These are phyloP conservation scores for Vitis hybrid DNA, from an alignment of 177 flowering plant genomes.

Conservation along the genomic window DNA sequence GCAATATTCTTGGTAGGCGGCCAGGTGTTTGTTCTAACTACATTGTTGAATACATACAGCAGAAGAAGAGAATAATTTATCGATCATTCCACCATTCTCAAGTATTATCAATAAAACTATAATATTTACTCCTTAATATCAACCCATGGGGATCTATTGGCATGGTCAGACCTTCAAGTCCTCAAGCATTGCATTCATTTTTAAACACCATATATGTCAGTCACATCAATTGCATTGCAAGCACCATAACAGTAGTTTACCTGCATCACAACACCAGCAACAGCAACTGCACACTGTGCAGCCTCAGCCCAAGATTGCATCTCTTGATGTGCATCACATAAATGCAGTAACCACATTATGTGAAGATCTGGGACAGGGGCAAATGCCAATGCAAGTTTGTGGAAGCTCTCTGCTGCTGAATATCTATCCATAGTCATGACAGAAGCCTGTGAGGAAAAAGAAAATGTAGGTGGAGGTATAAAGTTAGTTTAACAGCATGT, in stretches of 20 bases:
- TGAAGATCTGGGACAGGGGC: slow-evolving; percentile 99
- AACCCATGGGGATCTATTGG: too few species aligned
- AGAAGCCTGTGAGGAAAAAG: slow-evolving; percentile 51
- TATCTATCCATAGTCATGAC: slow-evolving; percentile 85
- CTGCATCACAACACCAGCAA: slow-evolving; percentile 99
- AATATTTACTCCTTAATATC: too few species aligned
- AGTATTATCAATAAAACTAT: too few species aligned
- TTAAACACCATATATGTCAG: too few species aligned
- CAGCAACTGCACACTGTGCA: slow-evolving; percentile 98
- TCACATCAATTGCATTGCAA: neutral
- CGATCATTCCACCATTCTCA: too few species aligned
- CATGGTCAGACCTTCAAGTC: too few species aligned
- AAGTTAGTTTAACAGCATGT: neutral
- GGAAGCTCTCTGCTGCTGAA: slow-evolving; percentile 95
- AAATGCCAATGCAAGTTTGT: slow-evolving; percentile 94
- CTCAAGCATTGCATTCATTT: too few species aligned
- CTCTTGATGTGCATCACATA: slow-evolving; percentile 99
- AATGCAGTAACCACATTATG: slow-evolving; percentile 97
- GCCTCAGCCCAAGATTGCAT: slow-evolving; percentile 99
- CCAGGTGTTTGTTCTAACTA: too few species aligned
- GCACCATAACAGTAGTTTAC: slow-evolving; percentile 26
- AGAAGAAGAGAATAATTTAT: too few species aligned
- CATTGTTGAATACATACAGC: too few species aligned
- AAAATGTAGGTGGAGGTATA: neutral
- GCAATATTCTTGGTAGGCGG: too few species aligned